Conservation (phyloP, 2,329 filamentous ascomycete genomes). For the Epichloe elymi region DNA sequence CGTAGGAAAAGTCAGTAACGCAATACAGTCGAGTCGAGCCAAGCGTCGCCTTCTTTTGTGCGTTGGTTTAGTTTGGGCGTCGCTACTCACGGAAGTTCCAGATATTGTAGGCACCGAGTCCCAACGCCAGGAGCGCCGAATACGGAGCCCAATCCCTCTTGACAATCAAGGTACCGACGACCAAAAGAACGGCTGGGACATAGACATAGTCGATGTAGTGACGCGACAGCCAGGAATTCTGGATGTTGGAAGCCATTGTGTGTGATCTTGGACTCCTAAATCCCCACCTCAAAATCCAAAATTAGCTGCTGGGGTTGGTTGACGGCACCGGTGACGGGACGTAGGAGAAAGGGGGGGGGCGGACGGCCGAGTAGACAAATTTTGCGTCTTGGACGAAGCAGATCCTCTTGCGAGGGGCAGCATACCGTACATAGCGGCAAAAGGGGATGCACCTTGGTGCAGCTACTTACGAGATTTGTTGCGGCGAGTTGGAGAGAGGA, state of each 20-base stretch:
- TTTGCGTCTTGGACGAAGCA: not conserved
- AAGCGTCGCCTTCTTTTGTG: not conserved
- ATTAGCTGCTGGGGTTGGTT: not conserved
- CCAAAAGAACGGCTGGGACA: slow-evolving; percentile 65
- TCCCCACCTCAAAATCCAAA: not conserved
- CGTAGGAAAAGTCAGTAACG: slow-evolving; percentile 3
- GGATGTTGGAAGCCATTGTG: slow-evolving; percentile 15
- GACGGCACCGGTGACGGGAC: not conserved
- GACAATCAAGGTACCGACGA: slow-evolving; percentile 63
- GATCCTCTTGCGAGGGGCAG: not conserved
- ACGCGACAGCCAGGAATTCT: slow-evolving; percentile 31
- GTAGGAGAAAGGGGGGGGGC: not conserved
- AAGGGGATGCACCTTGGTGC: not conserved
- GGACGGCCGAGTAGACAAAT: not conserved
- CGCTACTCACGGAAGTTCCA: slow-evolving; percentile 51
- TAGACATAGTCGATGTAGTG: slow-evolving; percentile 69
- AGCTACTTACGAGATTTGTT: not conserved
- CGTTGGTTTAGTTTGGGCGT: not conserved
- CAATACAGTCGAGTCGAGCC: slow-evolving; percentile 3
- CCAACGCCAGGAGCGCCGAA: slow-evolving; percentile 51
- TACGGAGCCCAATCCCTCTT: slow-evolving; percentile 67
- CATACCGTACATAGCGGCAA: too few species aligned
- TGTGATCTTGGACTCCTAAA: not conserved
- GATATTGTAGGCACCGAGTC: slow-evolving; percentile 59
- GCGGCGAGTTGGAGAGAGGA: not conserved